Base-by-base conservation (phyloP, 805 yeast genomes). In the Candida takata region DNA sequence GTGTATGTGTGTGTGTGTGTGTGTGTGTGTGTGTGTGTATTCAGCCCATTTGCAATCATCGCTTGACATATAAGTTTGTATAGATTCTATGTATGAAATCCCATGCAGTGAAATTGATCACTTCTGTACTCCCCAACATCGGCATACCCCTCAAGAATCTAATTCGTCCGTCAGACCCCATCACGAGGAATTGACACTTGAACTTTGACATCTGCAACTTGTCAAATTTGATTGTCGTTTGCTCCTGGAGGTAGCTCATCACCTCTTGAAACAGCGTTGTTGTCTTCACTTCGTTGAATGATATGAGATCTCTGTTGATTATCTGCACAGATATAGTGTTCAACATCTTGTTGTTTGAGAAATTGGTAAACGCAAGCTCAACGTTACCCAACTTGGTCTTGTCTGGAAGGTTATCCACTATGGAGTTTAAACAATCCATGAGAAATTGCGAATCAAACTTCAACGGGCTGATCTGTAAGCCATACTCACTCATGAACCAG, bases 181-280 rank as follows among this genome's bases (percentile, higher is more conserved):
- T 42, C 12, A 36, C 26, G 6, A 51, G 16, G 30, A 49, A 49
- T 18, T 40, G 41, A 18, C 54, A 49, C 16, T 39, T 41, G 27
- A 52, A 29, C 31, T 34, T 42, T 4, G 46, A 20, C 3, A 52
- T 28, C 5, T 40, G 35, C 13, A 62, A 36, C 26, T 50, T 49
- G 4, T 37, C 36, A 30, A 55, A 42, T 27, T 42, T 38, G 9
- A 62, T 48, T 2, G 65, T 58, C 0, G 66, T 61, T 24, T 33
- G 43, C 3, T 46, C 40, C 12, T 49, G 38, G 24, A 54, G 31
- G 13, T 55, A 31, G 41, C 52, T 24, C 46, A 41, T 24, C 34
- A 49, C 11, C 25, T 36, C 41, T 4, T 34, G 30, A n/a, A 54
- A 36, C 19, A 59, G 11, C 6, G 19, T 24, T 5, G 31, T 18